These are phyloP conservation scores for Bauhinia variegata DNA, from an alignment of 306 rosid genomes.

Conservation along the genomic window DNA sequence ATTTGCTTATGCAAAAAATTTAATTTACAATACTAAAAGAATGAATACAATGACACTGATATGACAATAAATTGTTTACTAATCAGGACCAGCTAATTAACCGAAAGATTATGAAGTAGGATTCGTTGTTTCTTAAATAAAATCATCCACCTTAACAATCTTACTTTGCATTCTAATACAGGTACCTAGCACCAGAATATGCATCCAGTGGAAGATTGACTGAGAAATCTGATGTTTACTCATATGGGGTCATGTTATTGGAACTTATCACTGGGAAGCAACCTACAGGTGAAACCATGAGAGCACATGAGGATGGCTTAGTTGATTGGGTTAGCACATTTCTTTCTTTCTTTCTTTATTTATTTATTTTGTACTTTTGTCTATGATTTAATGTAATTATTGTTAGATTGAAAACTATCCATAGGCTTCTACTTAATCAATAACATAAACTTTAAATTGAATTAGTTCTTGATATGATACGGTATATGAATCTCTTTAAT, in stretches of 20 bases:
- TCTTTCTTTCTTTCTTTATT: too few species aligned
- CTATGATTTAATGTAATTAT: too few species aligned
- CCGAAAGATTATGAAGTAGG: too few species aligned
- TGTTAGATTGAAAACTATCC: too few species aligned
- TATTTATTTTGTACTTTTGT: too few species aligned
- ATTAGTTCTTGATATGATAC: too few species aligned
- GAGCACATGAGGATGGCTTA: constrained; percentile 81
- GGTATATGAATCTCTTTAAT: too few species aligned
- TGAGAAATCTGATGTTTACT: constrained; percentile 90
- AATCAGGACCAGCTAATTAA: too few species aligned
- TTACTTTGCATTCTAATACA: constrained; percentile 36
- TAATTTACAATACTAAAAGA: background rate
- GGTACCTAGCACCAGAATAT: constrained; percentile 94
- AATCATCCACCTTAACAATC: background rate
- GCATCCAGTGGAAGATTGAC: constrained; percentile 93
- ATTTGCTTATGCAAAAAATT: background rate
- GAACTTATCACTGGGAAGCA: constrained; percentile 78
- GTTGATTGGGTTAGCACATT: constrained; percentile 89
- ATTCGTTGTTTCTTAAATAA: background rate
- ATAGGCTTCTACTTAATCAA: too few species aligned
- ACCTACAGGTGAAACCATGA: constrained; percentile 70
- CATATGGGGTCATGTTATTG: constrained; percentile 89
- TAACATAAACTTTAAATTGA: too few species aligned
- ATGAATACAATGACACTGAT: too few species aligned
- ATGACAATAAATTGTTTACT: too few species aligned